Percentiles rank a stretch among this genome's conserved stretches.
phyloP scores from a whole-genome alignment of 495 filamentous ascomycete genomes.

The Cryomyces minteri region DNA sequence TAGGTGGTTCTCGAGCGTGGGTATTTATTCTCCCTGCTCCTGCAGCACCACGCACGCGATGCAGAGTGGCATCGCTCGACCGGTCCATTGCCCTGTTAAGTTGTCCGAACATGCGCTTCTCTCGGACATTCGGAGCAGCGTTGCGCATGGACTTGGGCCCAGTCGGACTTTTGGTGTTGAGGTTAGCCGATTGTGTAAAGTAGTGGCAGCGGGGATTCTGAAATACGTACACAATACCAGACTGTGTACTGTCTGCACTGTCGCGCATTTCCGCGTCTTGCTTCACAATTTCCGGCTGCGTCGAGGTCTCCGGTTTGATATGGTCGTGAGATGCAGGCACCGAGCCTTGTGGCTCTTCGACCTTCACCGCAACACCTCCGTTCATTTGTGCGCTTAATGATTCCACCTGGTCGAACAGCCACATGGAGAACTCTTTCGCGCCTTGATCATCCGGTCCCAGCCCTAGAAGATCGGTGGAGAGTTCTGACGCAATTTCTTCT shows the following conservation, averaged over 20 bases:
- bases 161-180: conserved; percentile 46
- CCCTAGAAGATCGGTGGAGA: conserved; percentile 72
- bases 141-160: conserved; percentile 93
- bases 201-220: background rate
- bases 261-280: conserved; percentile 59
- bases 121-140: conserved; percentile 25
- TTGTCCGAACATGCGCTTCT: conserved; percentile 72
- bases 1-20: conserved; percentile 50
- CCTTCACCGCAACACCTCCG: background rate
- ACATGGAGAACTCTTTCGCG: conserved; percentile 66
- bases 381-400: conserved; percentile 44
- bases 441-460: conserved; percentile 68
- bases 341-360: background rate
- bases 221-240: conserved; percentile 49
- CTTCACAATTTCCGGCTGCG: background rate
- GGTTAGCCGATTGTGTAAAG: background rate
- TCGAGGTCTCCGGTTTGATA: too few species aligned
- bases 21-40: conserved; percentile 62
- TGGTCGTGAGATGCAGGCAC: background rate
- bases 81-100: conserved; percentile 78
- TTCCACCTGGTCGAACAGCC: conserved; percentile 78
- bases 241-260: conserved; percentile 17
- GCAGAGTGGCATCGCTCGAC: conserved; percentile 49
- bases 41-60: conserved; percentile 57
- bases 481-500: conserved; percentile 72